Conservation (phyloP, 768 basidiomycete genomes). For the Suillus discolor region DNA sequence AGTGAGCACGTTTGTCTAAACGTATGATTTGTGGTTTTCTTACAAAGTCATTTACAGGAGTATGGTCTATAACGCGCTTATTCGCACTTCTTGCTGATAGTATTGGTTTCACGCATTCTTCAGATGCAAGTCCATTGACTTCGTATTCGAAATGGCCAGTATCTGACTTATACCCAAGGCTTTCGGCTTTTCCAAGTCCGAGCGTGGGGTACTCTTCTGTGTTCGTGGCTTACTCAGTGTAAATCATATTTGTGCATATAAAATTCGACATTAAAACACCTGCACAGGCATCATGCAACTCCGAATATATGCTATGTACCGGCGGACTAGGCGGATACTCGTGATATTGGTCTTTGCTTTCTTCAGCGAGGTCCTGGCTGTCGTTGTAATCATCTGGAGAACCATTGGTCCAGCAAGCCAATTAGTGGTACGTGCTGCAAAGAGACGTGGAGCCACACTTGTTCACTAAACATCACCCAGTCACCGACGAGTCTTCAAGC, state of each 20-base stretch:
- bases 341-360: slow-evolving; percentile 21
- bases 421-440: neutral
- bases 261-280: slow-evolving; percentile 7
- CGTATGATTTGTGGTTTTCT: neutral
- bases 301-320: slow-evolving; percentile 37
- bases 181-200: slow-evolving; percentile 32
- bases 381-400: slow-evolving; percentile 28
- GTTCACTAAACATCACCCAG: slow-evolving; percentile 14
- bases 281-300: slow-evolving; percentile 33
- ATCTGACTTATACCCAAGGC: slow-evolving; percentile 16
- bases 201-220: slow-evolving; percentile 34
- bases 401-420: slow-evolving; percentile 28
- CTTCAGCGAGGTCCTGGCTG: slow-evolving; percentile 24
- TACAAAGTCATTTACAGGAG: neutral
- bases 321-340: slow-evolving; percentile 25
- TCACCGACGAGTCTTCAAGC: neutral
- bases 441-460: neutral
- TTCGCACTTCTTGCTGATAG: neutral
- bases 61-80: neutral
- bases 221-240: slow-evolving; percentile 36
- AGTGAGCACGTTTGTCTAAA: neutral
- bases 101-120: neutral
- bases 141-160: neutral
- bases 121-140: neutral
- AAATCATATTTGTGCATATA: neutral